Percentiles rank a stretch among this genome's conserved stretches.
Conservation (phyloP, 2,329 filamentous ascomycete species). For the Bretziella fagacearum region DNA sequence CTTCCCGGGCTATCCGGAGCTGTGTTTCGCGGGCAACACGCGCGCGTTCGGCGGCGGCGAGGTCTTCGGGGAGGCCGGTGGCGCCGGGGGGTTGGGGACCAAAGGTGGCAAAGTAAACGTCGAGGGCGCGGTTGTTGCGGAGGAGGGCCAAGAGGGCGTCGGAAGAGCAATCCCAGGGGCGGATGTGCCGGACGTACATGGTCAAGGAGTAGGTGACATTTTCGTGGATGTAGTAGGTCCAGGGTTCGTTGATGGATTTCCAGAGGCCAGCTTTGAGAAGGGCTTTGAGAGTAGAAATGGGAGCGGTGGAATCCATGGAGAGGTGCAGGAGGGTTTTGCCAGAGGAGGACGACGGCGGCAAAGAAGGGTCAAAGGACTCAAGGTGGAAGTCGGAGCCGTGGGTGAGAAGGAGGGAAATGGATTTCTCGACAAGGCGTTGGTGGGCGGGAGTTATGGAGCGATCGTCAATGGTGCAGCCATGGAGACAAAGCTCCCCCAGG, state of each 20-base stretch:
- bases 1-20: slow-evolving; percentile 29
- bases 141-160: slow-evolving; percentile 30
- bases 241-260: slow-evolving; percentile 44
- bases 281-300: slow-evolving; percentile 36
- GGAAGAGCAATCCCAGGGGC: slow-evolving; percentile 17
- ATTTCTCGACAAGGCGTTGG: slow-evolving; percentile 34
- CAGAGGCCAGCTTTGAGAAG: slow-evolving; percentile 48
- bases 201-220: slow-evolving; percentile 45
- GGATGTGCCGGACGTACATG: slow-evolving; percentile 38
- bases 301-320: slow-evolving; percentile 39
- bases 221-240: slow-evolving; percentile 36
- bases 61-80: slow-evolving; percentile 33
- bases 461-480: slow-evolving; percentile 27
- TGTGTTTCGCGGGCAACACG: slow-evolving; percentile 31
- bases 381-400: slow-evolving; percentile 25
- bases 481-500: slow-evolving; percentile 45
- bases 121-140: slow-evolving; percentile 33
- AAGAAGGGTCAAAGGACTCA: background rate
- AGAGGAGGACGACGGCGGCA: slow-evolving; percentile 18
- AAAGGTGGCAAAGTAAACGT: slow-evolving; percentile 37
- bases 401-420: slow-evolving; percentile 39
- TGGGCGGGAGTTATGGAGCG: slow-evolving; percentile 25
- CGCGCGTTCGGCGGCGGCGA: slow-evolving; percentile 33
- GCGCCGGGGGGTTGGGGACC: slow-evolving; percentile 38
- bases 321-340: slow-evolving; percentile 37